Percentiles rank a stretch among this genome's conserved stretches.
Conservation (phyloP, 2,329 filamentous ascomycete species). For the Microthyrium microscopicum region DNA sequence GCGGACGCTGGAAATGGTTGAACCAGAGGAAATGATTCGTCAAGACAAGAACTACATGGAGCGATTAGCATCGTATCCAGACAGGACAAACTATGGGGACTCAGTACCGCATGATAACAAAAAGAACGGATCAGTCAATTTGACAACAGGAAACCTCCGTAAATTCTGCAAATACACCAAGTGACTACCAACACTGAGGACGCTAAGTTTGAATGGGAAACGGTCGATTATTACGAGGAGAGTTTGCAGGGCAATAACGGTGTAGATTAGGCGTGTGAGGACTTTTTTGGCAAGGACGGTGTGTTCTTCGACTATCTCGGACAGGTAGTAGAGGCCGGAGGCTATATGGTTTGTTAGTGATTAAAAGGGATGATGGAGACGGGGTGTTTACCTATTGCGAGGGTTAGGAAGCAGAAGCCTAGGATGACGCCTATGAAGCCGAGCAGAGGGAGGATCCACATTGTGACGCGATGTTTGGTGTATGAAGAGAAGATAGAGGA, state of each 20-base stretch:
- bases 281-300: conserved; percentile 81
- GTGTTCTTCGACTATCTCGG: conserved; percentile 94
- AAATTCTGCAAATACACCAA: conserved; percentile 81
- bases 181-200: conserved; percentile 66
- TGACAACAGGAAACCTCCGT: conserved; percentile 58
- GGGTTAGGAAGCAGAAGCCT: conserved; percentile 84
- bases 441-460: conserved; percentile 92
- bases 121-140: conserved; percentile 75
- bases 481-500: not conserved
- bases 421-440: conserved; percentile 76
- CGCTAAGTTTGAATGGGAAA: conserved; percentile 61
- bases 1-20: conserved; percentile 60
- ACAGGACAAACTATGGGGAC: not conserved
- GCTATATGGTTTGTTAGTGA: conserved; percentile 32
- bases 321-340: conserved; percentile 96
- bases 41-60: conserved; percentile 53
- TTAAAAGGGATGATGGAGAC: conserved; percentile 4
- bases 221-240: conserved; percentile 65
- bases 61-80: not conserved
- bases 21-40: conserved; percentile 95
- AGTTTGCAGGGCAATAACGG: conserved; percentile 55
- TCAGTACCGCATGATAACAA: conserved; percentile 59
- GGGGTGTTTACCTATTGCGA: conserved; percentile 59
- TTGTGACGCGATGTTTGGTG: conserved; percentile 25
- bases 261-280: conserved; percentile 73